A percentile compares a stretch with the other conserved stretches of the same genome.
phyloP scores from a whole-genome alignment of 1,139 yeast genomes.

The Meyerozyma sp. region DNA sequence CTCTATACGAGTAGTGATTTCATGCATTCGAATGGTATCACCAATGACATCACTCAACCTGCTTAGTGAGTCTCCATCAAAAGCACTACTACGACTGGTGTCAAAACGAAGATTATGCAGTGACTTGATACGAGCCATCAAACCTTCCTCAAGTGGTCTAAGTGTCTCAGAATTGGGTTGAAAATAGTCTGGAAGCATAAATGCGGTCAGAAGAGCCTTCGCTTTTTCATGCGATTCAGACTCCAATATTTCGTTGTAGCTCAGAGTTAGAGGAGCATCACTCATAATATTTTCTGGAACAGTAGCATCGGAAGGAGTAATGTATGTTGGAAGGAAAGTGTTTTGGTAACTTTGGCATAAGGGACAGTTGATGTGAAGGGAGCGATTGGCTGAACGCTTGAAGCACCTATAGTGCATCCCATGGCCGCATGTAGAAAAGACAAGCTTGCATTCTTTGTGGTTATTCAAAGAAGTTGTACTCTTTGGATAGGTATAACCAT shows the following conservation, averaged over 20 bases:
- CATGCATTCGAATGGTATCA: conserved; percentile 53
- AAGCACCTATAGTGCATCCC: conserved; percentile 60
- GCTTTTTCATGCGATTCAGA: background rate
- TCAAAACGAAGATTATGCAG: background rate
- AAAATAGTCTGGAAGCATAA: background rate
- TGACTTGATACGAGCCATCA: background rate
- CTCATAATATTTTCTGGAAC: conserved; percentile 3
- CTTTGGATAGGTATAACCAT: conserved; percentile 17
- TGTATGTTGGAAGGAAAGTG: conserved; percentile 39
- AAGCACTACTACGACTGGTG: background rate
- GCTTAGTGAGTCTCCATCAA: background rate
- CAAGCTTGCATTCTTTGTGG: conserved; percentile 19
- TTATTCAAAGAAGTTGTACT: conserved; percentile 6
- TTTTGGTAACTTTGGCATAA: conserved; percentile 54
- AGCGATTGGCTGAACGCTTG: conserved; percentile 23
- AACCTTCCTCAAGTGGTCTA: background rate
- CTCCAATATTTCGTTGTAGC: conserved; percentile 7
- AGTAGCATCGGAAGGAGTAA: conserved; percentile 15
- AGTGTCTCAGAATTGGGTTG: background rate
- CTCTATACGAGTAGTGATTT: conserved; percentile 45
- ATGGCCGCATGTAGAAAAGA: conserved; percentile 63
- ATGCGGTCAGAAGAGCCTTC: background rate
- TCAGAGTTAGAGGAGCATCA: conserved; percentile 3
- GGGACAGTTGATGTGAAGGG: conserved; percentile 48
- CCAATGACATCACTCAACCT: conserved; percentile 29